Evolutionary conservation across 257 asterid species (phyloP).

Genomic region (Marsdenia floribunda): DNA sequence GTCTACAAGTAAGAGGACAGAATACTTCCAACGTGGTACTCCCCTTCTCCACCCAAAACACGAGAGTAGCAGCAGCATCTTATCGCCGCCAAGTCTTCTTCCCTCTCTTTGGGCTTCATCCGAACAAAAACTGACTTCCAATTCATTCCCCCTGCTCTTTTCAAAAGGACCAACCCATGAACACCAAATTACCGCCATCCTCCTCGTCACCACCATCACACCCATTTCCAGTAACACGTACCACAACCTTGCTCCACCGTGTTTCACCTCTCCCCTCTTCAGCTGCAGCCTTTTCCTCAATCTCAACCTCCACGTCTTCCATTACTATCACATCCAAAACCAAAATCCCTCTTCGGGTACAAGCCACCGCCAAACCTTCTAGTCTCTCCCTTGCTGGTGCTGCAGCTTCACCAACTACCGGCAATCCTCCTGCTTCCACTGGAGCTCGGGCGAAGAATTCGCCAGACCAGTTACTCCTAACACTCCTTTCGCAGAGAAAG

Average conservation of each 20-base stretch:
- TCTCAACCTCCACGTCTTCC: conserved; percentile 24
- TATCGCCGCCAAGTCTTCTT: conserved; percentile 20
- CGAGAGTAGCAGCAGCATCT: conserved; percentile 19
- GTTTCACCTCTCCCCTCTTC: conserved; percentile 33
- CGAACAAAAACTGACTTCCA: conserved; percentile 11
- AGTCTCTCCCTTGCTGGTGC: conserved; percentile 12
- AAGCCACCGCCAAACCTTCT: conserved; percentile 34
- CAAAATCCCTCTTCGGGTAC: conserved; percentile 31
- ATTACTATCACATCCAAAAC: conserved; percentile 26
- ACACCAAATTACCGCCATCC: conserved; percentile 20
- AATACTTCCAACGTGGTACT: conserved; percentile 41
- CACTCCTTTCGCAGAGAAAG: conserved; percentile 66
- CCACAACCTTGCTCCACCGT: conserved; percentile 29
- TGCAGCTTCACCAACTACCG: conserved; percentile 17
- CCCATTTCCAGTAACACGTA: conserved; percentile 27
- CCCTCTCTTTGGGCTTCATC: conserved; percentile 2
- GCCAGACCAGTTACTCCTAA: conserved; percentile 49
- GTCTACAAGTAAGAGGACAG: conserved; percentile 22
- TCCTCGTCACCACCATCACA: conserved; percentile 12
- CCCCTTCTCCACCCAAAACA: conserved; percentile 41
- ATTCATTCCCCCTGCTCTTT: background rate
- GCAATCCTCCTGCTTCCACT: conserved; percentile 24
- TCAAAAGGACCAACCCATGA: conserved; percentile 60
- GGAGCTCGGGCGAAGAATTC: conserved; percentile 23
- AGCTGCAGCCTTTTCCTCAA: conserved; percentile 24